A percentile compares a stretch with the other conserved stretches of the same genome.
Evolutionary conservation across 805 yeast genomes (phyloP).

Genomic region (Candida broadrunensis): DNA sequence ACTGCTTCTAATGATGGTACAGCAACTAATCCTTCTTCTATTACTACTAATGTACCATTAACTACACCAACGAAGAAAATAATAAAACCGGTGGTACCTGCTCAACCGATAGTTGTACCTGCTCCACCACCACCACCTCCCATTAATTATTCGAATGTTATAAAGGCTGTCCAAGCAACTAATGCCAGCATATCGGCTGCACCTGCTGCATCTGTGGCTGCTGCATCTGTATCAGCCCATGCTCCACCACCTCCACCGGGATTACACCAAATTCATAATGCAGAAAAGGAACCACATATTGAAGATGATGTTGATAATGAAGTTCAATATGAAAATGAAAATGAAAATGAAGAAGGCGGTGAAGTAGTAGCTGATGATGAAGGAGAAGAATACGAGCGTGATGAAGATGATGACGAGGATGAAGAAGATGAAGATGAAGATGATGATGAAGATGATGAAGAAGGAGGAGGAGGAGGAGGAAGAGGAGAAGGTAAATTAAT

Average conservation of each 20-base stretch:
- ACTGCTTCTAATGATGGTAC: neutral
- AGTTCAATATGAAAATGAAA: slow-evolving; percentile 6
- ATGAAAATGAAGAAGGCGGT: slow-evolving; percentile 10
- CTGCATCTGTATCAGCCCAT: slow-evolving; percentile 11
- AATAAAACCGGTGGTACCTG: slow-evolving; percentile 7
- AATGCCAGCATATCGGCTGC: slow-evolving; percentile 4
- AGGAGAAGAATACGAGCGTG: neutral
- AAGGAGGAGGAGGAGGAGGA: too few species aligned
- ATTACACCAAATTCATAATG: neutral
- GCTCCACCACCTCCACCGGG: slow-evolving; percentile 7
- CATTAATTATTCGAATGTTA: slow-evolving; percentile 20
- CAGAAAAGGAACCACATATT: neutral
- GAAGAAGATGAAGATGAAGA: slow-evolving; percentile 11
- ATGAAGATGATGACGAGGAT: slow-evolving; percentile 4
- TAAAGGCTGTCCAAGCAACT: slow-evolving; percentile 16
- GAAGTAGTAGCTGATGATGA: slow-evolving; percentile 5
- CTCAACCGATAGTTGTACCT: slow-evolving; percentile 4
- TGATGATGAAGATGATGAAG: neutral
- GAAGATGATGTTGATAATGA: slow-evolving; percentile 6
- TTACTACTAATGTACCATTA: neutral
- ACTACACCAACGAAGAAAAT: slow-evolving; percentile 6
- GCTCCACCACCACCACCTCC: slow-evolving; percentile 16
- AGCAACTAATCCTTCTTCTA: neutral
- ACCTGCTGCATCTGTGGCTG: slow-evolving; percentile 4
- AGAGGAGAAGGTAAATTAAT: neutral